Percentiles rank a stretch among this genome's conserved stretches.
Conservation (phyloP, 2,329 filamentous ascomycete species). For the Calonectria fujianensis region DNA sequence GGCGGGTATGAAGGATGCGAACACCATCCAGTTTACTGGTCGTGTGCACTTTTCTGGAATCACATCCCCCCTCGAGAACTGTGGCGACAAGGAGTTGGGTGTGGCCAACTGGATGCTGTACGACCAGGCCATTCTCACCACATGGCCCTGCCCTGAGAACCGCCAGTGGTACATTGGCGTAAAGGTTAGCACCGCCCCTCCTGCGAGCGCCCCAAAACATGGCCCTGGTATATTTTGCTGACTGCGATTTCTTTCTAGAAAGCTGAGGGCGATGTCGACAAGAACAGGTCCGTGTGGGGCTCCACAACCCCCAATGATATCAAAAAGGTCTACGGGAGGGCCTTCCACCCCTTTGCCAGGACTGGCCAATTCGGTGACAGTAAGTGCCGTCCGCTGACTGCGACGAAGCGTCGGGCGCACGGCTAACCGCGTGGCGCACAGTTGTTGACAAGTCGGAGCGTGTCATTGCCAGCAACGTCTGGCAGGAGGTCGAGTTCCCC, state of each 20-base stretch:
- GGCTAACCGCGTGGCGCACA: slow-evolving; percentile 14
- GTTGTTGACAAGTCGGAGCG: slow-evolving; percentile 41
- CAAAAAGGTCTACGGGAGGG: slow-evolving; percentile 38
- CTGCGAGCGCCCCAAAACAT: not conserved
- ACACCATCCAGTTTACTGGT: slow-evolving; percentile 38
- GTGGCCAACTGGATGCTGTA: slow-evolving; percentile 41
- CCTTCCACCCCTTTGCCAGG: slow-evolving; percentile 34
- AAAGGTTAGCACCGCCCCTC: slow-evolving; percentile 29
- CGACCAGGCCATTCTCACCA: slow-evolving; percentile 37
- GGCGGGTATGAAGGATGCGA: slow-evolving; percentile 36
- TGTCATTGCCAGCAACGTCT: slow-evolving; percentile 40
- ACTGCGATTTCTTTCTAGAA: slow-evolving; percentile 26
- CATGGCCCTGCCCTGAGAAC: slow-evolving; percentile 37
- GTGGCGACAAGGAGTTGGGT: slow-evolving; percentile 28
- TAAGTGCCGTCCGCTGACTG: slow-evolving; percentile 26
- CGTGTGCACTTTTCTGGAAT: slow-evolving; percentile 38
- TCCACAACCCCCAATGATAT: slow-evolving; percentile 35
- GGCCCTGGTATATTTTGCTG: not conserved
- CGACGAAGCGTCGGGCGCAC: not conserved
- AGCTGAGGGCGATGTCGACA: slow-evolving; percentile 36
- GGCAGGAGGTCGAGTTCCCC: slow-evolving; percentile 36
- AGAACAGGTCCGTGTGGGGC: slow-evolving; percentile 37
- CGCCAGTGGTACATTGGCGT: slow-evolving; percentile 39
- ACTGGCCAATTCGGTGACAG: slow-evolving; percentile 34
- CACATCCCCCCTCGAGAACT: slow-evolving; percentile 36